These are phyloP conservation scores for Lactarius vividus DNA, from an alignment of 768 basidiomycete genomes.

Conservation along the genomic window DNA sequence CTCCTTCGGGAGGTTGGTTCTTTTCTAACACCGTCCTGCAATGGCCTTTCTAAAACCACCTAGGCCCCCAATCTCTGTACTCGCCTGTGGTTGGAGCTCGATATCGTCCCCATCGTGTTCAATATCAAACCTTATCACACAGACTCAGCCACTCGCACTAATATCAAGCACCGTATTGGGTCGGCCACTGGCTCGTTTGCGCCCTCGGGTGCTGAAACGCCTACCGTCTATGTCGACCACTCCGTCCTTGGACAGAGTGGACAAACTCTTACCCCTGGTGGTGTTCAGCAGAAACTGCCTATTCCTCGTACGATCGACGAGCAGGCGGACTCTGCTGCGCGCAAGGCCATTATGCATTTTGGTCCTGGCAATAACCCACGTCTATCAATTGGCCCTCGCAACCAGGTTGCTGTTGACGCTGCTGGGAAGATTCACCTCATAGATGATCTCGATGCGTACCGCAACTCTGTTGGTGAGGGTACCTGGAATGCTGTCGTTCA, in stretches of 20 bases:
- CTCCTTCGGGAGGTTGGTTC: conserved; percentile 63
- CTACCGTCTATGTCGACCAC: conserved; percentile 63
- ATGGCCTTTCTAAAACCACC: conserved; percentile 26
- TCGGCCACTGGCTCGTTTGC: conserved; percentile 78
- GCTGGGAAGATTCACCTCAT: conserved; percentile 83
- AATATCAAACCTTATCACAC: conserved; percentile 83
- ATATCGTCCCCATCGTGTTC: conserved; percentile 82
- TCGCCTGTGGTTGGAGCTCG: conserved; percentile 76
- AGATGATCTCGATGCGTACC: conserved; percentile 77
- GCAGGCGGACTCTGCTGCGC: conserved; percentile 82
- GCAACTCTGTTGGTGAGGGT: conserved; percentile 64
- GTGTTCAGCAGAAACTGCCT: conserved; percentile 57
- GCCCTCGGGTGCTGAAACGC: conserved; percentile 73
- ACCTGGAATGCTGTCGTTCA: conserved; percentile 83
- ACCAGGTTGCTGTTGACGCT: conserved; percentile 86
- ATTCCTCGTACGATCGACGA: conserved; percentile 77
- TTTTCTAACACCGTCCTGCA: conserved; percentile 3
- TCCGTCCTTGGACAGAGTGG: conserved; percentile 43
- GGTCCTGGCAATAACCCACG: conserved; percentile 84
- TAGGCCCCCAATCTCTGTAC: conserved; percentile 82
- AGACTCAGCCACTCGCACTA: conserved; percentile 73
- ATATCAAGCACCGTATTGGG: conserved; percentile 78
- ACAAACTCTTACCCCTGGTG: conserved; percentile 41
- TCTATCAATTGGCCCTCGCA: conserved; percentile 75
- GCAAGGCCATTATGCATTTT: conserved; percentile 81